Conservation (phyloP, 2,329 filamentous ascomycete species). For the Metarhizium guizhouense region DNA sequence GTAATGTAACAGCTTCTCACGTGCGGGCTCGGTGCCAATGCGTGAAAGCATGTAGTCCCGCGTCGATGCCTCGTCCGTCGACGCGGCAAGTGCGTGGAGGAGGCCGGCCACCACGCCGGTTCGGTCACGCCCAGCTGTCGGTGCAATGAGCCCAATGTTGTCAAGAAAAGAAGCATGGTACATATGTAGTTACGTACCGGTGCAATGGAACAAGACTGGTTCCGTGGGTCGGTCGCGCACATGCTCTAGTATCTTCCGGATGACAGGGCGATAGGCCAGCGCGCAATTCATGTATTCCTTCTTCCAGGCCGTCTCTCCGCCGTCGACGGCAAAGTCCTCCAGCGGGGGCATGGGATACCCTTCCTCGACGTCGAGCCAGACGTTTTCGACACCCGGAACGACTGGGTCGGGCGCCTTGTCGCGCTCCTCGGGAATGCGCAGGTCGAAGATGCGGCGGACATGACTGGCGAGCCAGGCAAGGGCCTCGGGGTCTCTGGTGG, state of each 20-base stretch:
- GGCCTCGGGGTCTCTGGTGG: slow-evolving; percentile 18
- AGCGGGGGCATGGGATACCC: slow-evolving; percentile 29
- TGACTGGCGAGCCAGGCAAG: slow-evolving; percentile 25
- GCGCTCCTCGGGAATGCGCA: slow-evolving; percentile 38
- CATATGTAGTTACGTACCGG: slow-evolving; percentile 26
- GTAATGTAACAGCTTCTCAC: slow-evolving; percentile 35
- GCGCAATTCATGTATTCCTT: slow-evolving; percentile 40
- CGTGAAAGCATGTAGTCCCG: slow-evolving; percentile 47
- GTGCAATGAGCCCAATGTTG: neutral
- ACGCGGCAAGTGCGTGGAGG: slow-evolving; percentile 41
- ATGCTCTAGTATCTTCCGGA: slow-evolving; percentile 37
- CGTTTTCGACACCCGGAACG: slow-evolving; percentile 34
- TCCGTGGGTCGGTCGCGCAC: slow-evolving; percentile 35
- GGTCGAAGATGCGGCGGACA: slow-evolving; percentile 40
- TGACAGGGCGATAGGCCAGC: slow-evolving; percentile 30
- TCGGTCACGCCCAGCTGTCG: slow-evolving; percentile 43
- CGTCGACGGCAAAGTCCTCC: slow-evolving; percentile 33
- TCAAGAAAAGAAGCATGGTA: neutral
- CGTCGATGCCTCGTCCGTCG: slow-evolving; percentile 29
- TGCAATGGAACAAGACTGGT: slow-evolving; percentile 45
- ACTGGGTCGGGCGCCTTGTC: slow-evolving; percentile 31
- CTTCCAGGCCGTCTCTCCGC: slow-evolving; percentile 34
- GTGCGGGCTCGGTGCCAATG: slow-evolving; percentile 42
- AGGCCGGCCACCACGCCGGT: slow-evolving; percentile 43
- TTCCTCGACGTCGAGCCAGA: slow-evolving; percentile 29